phyloP scores from a whole-genome alignment of 805 yeast species.

The Candida vaughaniae region DNA sequence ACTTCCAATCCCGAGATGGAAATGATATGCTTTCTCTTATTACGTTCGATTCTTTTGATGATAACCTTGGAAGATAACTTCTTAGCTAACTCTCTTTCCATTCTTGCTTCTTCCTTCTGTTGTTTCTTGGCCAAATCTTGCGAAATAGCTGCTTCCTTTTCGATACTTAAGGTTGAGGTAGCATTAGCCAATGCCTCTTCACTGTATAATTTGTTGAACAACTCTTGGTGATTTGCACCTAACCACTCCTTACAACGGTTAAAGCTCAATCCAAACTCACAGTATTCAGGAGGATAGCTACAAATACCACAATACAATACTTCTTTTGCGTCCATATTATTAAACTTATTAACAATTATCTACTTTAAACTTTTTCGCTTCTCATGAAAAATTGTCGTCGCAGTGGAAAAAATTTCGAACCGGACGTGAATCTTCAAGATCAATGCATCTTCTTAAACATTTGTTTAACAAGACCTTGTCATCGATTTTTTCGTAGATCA shows the following conservation, averaged over 20 bases:
- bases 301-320: constrained; percentile 77
- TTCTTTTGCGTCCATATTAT: constrained; percentile 8
- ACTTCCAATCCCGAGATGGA: constrained; percentile 87
- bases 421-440: constrained; percentile 60
- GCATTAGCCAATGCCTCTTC: constrained; percentile 57
- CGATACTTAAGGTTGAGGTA: constrained; percentile 62
- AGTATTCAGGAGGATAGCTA: constrained; percentile 83
- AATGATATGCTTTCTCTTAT: constrained; percentile 83
- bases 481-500: constrained; percentile 58
- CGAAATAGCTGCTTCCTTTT: constrained; percentile 78
- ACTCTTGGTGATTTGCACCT: constrained; percentile 52
- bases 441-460: constrained; percentile 63
- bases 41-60: constrained; percentile 85
- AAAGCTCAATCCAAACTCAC: constrained; percentile 84
- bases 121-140: constrained; percentile 83
- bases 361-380: constrained; percentile 1
- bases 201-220: constrained; percentile 60
- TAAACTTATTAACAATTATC: constrained; percentile 2
- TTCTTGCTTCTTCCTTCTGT: constrained; percentile 79
- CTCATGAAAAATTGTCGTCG: constrained; percentile 19
- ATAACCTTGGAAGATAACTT: constrained; percentile 76
- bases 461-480: constrained; percentile 46
- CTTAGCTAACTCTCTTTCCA: constrained; percentile 78
- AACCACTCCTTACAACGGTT: constrained; percentile 87
- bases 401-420: constrained; percentile 41